These are phyloP conservation scores for Hortiboletus flavorubellus DNA, from an alignment of 768 basidiomycete genomes.

Conservation along the genomic window DNA sequence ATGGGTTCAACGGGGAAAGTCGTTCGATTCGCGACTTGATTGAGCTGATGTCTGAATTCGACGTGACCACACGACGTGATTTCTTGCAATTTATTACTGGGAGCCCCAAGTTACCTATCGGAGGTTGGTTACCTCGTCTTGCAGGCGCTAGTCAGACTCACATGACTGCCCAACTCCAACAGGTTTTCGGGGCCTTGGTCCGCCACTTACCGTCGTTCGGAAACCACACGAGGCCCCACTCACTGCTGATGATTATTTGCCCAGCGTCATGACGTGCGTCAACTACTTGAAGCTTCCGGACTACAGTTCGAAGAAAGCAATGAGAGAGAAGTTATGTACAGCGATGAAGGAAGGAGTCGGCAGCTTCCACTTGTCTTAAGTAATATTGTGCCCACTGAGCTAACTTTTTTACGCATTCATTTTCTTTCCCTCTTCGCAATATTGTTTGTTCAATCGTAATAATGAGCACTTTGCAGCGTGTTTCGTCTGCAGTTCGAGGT, in stretches of 20 bases:
- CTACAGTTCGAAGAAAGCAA: constrained; percentile 82
- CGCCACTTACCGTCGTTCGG: constrained; percentile 91
- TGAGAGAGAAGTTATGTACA: constrained; percentile 76
- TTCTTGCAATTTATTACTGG: constrained; percentile 98
- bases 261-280: constrained; percentile 98
- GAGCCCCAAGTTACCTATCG: constrained; percentile 93
- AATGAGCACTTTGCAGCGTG: background rate
- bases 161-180: background rate
- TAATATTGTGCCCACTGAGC: constrained; percentile 24
- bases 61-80: constrained; percentile 68
- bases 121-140: constrained; percentile 53
- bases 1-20: constrained; percentile 96
- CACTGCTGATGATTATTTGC: constrained; percentile 90
- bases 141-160: background rate
- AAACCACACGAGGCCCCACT: constrained; percentile 94
- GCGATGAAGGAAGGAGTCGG: constrained; percentile 95
- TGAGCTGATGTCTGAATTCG: constrained; percentile 82
- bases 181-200: constrained; percentile 95
- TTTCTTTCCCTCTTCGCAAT: constrained; percentile 9
- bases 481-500: background rate
- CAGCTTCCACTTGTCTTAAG: constrained; percentile 92
- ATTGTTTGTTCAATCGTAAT: constrained; percentile 8
- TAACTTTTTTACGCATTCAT: constrained; percentile 23
- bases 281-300: constrained; percentile 96
- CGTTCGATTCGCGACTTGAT: constrained; percentile 85